Base-by-base conservation (phyloP, 2,329 filamentous ascomycete genomes). In the Cryphonectria parasitica region DNA sequence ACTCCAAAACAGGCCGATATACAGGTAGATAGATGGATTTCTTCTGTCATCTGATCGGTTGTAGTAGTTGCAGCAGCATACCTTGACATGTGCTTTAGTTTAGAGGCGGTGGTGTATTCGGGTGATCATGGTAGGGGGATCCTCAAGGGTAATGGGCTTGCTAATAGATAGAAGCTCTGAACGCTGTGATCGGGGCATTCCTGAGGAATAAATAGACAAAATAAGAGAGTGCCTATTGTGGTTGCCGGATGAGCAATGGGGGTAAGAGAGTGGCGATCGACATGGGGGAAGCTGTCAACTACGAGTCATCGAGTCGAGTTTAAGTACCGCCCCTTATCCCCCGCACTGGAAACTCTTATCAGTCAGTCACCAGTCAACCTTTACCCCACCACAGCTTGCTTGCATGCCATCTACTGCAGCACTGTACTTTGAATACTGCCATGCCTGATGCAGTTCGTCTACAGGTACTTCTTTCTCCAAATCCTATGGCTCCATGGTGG, bases 231-330 rank as follows among this genome's bases (percentile, higher is more conserved):
- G 64, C 31, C 5, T 34, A 22, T 39, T 10, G 2, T 22, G 25
- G 39, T 52, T 28, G 43, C 65, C 65, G 65, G 54, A 67, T 67
- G 65, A 67, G 54, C 65, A 67, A 67, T 67, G 25, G 19, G 6
- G 52, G n/a, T n/a, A n/a, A 60, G n/a, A 25, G 41, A 19, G 43
- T 49, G 43, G 43, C 43, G 63, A 64, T 64, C 45, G 61, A 64
- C 60, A 64, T 64, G 61, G n/a, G 58, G 52, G 52, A 31, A 56
- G n/a, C 13, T 61, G 58, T 61, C 58, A 39, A 34, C 19, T 64
- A 43, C 43, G 63, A 64, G 63, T 64, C 63, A 64, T 64, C 49
- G 43, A 64, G 10, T 28, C 11, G 11, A 56, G n/a, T 54, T 15
- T 11, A 36, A 62, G 8, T n/a, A 31, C 11, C 22, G n/a, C 36